These are phyloP conservation scores for Cladophialophora immunda DNA, from an alignment of 2,329 filamentous ascomycete species.

Conservation along the genomic window DNA sequence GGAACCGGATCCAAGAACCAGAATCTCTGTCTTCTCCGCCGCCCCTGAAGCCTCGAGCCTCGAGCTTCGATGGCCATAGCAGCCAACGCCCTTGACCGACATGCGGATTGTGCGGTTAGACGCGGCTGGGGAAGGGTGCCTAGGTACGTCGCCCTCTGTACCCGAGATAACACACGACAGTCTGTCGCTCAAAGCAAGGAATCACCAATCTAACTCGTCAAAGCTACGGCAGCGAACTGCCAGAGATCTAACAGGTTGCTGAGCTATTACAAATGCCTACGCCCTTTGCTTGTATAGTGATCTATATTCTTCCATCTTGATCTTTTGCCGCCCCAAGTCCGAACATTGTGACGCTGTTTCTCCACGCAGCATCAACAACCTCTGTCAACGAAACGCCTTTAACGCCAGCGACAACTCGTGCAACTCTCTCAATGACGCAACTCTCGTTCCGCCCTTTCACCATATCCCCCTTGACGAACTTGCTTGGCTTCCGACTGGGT, in stretches of 20 bases:
- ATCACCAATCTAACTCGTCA: no score
- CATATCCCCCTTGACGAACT: background rate
- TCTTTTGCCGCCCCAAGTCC: background rate
- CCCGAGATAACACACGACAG: background rate
- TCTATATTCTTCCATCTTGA: background rate
- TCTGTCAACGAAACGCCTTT: constrained; percentile 56
- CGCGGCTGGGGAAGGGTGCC: background rate
- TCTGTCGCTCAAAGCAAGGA: background rate
- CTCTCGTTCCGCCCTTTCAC: background rate
- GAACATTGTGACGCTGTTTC: constrained; percentile 50
- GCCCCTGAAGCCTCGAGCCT: background rate
- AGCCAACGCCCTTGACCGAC: background rate
- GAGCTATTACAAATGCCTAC: background rate
- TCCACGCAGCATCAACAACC: constrained; percentile 52
- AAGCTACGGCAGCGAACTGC: background rate
- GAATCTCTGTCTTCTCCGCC: background rate
- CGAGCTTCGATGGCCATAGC: background rate
- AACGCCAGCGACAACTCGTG: constrained; percentile 38
- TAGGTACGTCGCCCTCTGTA: background rate
- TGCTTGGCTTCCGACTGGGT: background rate
- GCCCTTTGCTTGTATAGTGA: background rate
- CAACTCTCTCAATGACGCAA: background rate
- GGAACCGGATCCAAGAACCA: background rate
- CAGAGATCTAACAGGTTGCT: background rate
- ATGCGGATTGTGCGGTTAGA: background rate